These are phyloP conservation scores for Lactifluus hygrophoroides DNA, from an alignment of 768 basidiomycete species.

Conservation along the genomic window DNA sequence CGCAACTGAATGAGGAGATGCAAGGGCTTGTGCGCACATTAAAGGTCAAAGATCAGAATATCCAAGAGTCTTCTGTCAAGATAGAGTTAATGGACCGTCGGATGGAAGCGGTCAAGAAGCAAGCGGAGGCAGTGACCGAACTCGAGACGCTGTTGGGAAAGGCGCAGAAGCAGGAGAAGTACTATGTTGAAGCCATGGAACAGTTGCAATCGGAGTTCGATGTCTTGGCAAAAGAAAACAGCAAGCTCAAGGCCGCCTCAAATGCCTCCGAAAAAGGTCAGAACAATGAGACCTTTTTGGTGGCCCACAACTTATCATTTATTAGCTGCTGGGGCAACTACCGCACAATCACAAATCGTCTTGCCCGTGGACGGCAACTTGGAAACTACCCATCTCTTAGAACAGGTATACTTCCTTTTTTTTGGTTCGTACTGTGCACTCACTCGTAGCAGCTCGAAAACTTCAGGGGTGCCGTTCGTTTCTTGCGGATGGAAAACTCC, in stretches of 20 bases:
- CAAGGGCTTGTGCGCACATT: slow-evolving; percentile 78
- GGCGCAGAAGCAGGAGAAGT: slow-evolving; percentile 78
- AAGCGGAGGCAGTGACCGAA: slow-evolving; percentile 73
- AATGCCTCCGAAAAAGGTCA: slow-evolving; percentile 65
- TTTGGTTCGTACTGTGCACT: background rate
- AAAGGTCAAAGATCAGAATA: slow-evolving; percentile 80
- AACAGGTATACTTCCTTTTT: slow-evolving; percentile 50
- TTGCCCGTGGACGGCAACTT: slow-evolving; percentile 68
- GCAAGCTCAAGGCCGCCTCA: slow-evolving; percentile 62
- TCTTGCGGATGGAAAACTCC: slow-evolving; percentile 88
- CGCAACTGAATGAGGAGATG: slow-evolving; percentile 82
- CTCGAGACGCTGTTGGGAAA: slow-evolving; percentile 76
- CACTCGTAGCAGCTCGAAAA: slow-evolving; percentile 62
- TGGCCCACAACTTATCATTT: slow-evolving; percentile 10
- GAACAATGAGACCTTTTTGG: slow-evolving; percentile 19
- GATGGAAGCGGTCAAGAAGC: slow-evolving; percentile 85
- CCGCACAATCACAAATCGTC: slow-evolving; percentile 49
- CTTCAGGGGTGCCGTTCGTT: slow-evolving; percentile 83
- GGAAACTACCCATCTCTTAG: slow-evolving; percentile 80
- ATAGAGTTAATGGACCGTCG: slow-evolving; percentile 93
- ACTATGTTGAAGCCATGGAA: slow-evolving; percentile 90
- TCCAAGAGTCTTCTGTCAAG: slow-evolving; percentile 86
- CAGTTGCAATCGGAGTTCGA: slow-evolving; percentile 87
- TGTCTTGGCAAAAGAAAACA: slow-evolving; percentile 78
- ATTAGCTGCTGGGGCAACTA: slow-evolving; percentile 37